Conservation (phyloP, 2,329 filamentous ascomycete genomes). For the Daldinia eschscholtzii region DNA sequence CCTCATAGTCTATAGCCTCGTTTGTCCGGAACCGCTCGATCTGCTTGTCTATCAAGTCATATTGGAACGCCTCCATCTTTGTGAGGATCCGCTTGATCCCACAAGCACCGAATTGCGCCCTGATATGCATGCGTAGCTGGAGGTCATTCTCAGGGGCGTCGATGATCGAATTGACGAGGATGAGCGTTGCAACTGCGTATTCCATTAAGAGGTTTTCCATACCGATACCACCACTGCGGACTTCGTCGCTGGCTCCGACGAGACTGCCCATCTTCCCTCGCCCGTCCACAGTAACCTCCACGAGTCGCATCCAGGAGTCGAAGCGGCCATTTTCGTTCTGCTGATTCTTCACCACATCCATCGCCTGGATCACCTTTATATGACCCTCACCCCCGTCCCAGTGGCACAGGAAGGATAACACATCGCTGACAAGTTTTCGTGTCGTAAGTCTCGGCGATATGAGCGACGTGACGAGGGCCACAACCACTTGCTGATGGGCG, state of each 20-base stretch:
- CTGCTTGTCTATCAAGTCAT: slow-evolving; percentile 98
- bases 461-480: slow-evolving; percentile 86
- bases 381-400: slow-evolving; percentile 91
- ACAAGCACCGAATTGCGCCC: slow-evolving; percentile 95
- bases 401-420: slow-evolving; percentile 94
- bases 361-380: slow-evolving; percentile 90
- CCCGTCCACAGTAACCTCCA: slow-evolving; percentile 96
- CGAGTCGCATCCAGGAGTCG: slow-evolving; percentile 98
- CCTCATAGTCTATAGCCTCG: slow-evolving; percentile 98
- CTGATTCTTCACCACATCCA: slow-evolving; percentile 90
- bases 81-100: slow-evolving; percentile 93
- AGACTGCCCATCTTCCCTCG: slow-evolving; percentile 99
- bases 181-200: slow-evolving; percentile 94
- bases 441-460: slow-evolving; percentile 92
- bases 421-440: slow-evolving; percentile 93
- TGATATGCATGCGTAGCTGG: slow-evolving; percentile 91
- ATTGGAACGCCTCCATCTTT: slow-evolving; percentile 99
- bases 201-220: slow-evolving; percentile 99
- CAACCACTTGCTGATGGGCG: slow-evolving; percentile 87
- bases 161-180: slow-evolving; percentile 96
- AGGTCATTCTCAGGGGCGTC: slow-evolving; percentile 91
- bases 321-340: slow-evolving; percentile 95
- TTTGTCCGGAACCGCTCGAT: slow-evolving; percentile 93
- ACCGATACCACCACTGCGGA: slow-evolving; percentile 94
- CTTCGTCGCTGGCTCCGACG: slow-evolving; percentile 95